These are phyloP conservation scores for Thalassiosira pacifica DNA, from an alignment of 352 stramenopile genomes.

Conservation along the genomic window DNA sequence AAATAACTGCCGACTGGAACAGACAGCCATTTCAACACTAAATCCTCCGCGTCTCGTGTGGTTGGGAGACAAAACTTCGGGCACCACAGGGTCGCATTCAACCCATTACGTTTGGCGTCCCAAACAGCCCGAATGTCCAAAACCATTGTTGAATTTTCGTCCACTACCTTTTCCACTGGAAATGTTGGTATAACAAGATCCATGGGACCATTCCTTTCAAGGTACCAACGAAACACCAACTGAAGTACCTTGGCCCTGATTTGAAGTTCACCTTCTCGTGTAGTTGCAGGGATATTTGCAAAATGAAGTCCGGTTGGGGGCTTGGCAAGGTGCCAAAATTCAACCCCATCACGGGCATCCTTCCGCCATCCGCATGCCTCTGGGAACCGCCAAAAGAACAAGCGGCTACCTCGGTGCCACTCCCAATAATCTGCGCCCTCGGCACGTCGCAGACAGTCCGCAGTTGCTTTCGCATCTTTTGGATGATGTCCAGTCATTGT, in stretches of 20 bases:
- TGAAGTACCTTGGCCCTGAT: constrained; percentile 48
- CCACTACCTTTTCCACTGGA: too few species aligned
- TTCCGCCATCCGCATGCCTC: constrained; percentile 2
- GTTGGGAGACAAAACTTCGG: constrained; percentile 30
- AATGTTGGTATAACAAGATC: constrained; percentile 62
- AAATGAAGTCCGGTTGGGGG: constrained; percentile 11
- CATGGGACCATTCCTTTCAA: constrained; percentile 13
- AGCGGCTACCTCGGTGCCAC: too few species aligned
- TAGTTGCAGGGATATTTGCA: constrained; percentile 7
- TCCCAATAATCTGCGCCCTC: too few species aligned
- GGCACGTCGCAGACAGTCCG: constrained; percentile 10
- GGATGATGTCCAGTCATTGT: not conserved
- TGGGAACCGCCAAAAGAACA: constrained; percentile 60
- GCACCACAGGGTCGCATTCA: constrained; percentile 39
- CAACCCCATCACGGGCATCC: constrained; percentile 36
- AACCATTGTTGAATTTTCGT: not conserved
- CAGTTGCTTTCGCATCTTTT: constrained; percentile 10
- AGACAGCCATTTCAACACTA: constrained; percentile 48
- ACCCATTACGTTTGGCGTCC: constrained; percentile 41
- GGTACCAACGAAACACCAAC: constrained; percentile 50
- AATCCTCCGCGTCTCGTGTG: constrained; percentile 28
- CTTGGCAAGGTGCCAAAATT: constrained; percentile 19
- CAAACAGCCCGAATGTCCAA: constrained; percentile 42
- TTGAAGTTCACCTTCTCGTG: constrained; percentile 13
- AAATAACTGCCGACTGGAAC: constrained; percentile 30